These are phyloP conservation scores for Suillus paluster DNA, from an alignment of 768 basidiomycete species.

Conservation along the genomic window DNA sequence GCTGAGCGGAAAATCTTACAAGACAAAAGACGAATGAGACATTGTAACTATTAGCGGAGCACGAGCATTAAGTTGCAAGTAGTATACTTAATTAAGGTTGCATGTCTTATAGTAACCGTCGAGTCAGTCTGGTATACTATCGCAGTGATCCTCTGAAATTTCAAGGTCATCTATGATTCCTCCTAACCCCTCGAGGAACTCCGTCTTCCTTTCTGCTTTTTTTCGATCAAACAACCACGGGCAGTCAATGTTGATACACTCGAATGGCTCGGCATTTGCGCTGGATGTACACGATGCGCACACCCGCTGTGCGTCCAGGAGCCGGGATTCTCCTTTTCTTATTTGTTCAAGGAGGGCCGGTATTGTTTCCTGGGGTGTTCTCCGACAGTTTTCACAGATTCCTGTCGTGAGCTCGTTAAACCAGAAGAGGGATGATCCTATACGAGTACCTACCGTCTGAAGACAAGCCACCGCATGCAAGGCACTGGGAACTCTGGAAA, in stretches of 20 bases:
- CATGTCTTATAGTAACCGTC: background rate
- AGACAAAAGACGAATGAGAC: background rate
- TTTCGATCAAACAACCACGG: constrained; percentile 78
- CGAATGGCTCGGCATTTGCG: constrained; percentile 58
- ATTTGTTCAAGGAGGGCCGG: constrained; percentile 59
- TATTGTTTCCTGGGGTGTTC: constrained; percentile 56
- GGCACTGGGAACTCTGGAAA: constrained; percentile 71
- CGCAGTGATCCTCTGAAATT: constrained; percentile 2
- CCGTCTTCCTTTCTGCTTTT: constrained; percentile 51
- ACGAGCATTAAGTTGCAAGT: too few species aligned
- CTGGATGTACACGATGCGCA: constrained; percentile 73
- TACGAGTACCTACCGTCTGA: constrained; percentile 47
- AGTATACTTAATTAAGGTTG: too few species aligned
- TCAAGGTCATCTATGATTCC: constrained; percentile 36
- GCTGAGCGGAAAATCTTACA: too few species aligned
- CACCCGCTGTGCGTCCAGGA: constrained; percentile 62
- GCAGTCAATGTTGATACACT: constrained; percentile 88
- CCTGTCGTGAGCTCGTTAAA: constrained; percentile 37
- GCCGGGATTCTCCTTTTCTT: constrained; percentile 55
- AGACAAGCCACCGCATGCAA: constrained; percentile 65
- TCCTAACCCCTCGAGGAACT: constrained; percentile 33
- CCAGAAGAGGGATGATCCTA: background rate
- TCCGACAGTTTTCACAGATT: constrained; percentile 67
- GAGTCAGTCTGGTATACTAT: background rate
- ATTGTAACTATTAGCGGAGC: background rate